phyloP scores from a whole-genome alignment of 2,329 filamentous ascomycete genomes.

The Botryotinia convoluta region DNA sequence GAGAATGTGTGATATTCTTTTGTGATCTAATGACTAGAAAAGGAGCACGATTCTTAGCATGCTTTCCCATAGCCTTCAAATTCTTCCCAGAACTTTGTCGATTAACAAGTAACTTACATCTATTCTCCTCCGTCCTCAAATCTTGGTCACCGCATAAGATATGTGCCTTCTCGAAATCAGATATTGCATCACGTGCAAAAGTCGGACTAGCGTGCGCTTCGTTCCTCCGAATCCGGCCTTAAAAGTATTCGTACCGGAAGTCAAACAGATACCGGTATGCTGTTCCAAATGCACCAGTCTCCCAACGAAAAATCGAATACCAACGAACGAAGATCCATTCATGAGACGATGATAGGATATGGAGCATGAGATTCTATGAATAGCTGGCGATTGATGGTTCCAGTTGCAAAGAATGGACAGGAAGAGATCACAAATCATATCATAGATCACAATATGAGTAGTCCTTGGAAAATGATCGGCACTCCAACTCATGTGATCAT shows the following conservation, averaged over 20 bases:
- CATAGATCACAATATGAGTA: not conserved
- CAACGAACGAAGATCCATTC: not conserved
- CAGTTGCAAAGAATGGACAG: not conserved
- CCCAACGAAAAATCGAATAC: not conserved
- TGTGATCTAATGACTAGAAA: slow-evolving; percentile 9
- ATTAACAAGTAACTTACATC: not conserved
- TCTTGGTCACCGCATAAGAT: not conserved
- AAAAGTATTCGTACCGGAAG: slow-evolving; percentile 5
- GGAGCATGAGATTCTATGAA: not conserved
- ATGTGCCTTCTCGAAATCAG: slow-evolving; percentile 16
- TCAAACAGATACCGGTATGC: slow-evolving; percentile 11
- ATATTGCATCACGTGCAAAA: slow-evolving; percentile 6
- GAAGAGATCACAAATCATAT: not conserved
- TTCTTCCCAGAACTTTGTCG: not conserved
- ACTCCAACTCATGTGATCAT: not conserved
- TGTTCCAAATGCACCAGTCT: not conserved
- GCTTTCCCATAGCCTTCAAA: not conserved
- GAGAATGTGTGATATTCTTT: not conserved
- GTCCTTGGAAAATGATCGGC: not conserved
- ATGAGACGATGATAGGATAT: not conserved
- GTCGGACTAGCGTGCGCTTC: not conserved
- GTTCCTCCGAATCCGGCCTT: not conserved
- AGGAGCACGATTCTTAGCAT: not conserved
- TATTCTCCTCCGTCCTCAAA: not conserved
- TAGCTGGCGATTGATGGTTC: not conserved